Percentiles rank a stretch among this genome's conserved stretches.
These are phyloP conservation scores for Neonectria coccinea DNA, from an alignment of 2,329 filamentous ascomycete genomes.

Conservation along the genomic window DNA sequence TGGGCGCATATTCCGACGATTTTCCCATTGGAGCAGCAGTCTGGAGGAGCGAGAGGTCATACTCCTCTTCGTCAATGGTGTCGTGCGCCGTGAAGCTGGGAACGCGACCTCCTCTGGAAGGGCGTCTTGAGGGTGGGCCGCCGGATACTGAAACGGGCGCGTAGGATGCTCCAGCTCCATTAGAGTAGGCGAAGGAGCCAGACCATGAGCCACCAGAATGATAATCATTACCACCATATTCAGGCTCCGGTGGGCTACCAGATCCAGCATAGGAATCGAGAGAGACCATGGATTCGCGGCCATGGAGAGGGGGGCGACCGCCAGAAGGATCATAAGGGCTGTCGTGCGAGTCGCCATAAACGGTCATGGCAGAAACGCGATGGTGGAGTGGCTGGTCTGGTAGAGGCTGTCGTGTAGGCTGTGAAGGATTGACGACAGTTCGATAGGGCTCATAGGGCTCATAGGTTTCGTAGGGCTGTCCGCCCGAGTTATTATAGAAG, in stretches of 20 bases:
- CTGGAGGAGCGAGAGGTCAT: constrained; percentile 57
- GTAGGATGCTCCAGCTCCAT: constrained; percentile 44
- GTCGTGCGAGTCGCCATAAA: constrained; percentile 46
- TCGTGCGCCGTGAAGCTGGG: constrained; percentile 45
- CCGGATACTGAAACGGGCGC: constrained; percentile 42
- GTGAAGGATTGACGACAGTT: not conserved
- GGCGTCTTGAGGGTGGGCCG: constrained; percentile 34
- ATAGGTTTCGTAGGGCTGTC: constrained; percentile 44
- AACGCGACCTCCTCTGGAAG: constrained; percentile 43
- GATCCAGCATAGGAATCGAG: constrained; percentile 50
- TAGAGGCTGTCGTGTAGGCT: constrained; percentile 9
- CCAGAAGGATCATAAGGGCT: constrained; percentile 44
- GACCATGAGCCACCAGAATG: constrained; percentile 40
- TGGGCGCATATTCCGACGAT: constrained; percentile 48
- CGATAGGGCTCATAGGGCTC: constrained; percentile 32
- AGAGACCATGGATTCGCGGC: constrained; percentile 55
- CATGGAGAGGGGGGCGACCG: constrained; percentile 43
- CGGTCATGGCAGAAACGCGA: constrained; percentile 50
- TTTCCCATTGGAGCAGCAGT: constrained; percentile 56
- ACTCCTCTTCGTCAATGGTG: constrained; percentile 56
- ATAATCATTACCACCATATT: constrained; percentile 39
- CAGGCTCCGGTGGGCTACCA: constrained; percentile 32
- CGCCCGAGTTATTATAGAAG: constrained; percentile 47
- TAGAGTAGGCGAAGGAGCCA: constrained; percentile 46
- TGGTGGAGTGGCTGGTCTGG: constrained; percentile 44